A percentile compares a stretch with the other conserved stretches of the same genome.
phyloP scores from a whole-genome alignment of 768 basidiomycete genomes.

The Cystobasidium onofrii region DNA sequence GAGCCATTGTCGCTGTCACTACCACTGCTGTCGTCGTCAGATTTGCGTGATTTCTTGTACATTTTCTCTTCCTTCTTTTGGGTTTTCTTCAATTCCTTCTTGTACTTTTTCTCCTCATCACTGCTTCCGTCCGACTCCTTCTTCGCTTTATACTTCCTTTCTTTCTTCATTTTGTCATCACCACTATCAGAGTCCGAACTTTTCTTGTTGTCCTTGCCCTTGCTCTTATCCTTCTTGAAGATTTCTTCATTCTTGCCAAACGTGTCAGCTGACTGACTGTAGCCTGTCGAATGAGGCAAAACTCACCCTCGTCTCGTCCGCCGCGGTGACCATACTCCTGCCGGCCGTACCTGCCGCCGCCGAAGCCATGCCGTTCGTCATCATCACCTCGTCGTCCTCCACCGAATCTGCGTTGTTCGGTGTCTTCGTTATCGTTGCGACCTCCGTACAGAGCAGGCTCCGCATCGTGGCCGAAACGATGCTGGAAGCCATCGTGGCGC shows the following conservation, averaged over 20 bases:
- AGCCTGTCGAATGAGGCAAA: not conserved
- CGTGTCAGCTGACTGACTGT: not conserved
- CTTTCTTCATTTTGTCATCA: not conserved
- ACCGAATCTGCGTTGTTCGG: too few relatives aligned
- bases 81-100: not conserved
- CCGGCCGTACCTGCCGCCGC: not conserved
- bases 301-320: not conserved
- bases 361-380: not conserved
- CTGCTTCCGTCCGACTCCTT: not conserved
- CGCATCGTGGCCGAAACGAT: not conserved
- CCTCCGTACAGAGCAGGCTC: not conserved
- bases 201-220: not conserved
- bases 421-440: too few relatives aligned
- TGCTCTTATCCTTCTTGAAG: not conserved
- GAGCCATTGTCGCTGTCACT: not conserved
- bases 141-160: not conserved
- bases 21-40: not conserved
- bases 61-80: not conserved
- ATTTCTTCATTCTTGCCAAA: not conserved
- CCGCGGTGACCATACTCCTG: not conserved
- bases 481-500: not conserved
- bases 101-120: not conserved
- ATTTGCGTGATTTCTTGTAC: not conserved
- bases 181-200: not conserved
- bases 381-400: not conserved